A percentile compares a stretch with the other conserved stretches of the same genome.
These are phyloP conservation scores for Eucommia ulmoides DNA, from an alignment of 257 asterid genomes.

Conservation along the genomic window DNA sequence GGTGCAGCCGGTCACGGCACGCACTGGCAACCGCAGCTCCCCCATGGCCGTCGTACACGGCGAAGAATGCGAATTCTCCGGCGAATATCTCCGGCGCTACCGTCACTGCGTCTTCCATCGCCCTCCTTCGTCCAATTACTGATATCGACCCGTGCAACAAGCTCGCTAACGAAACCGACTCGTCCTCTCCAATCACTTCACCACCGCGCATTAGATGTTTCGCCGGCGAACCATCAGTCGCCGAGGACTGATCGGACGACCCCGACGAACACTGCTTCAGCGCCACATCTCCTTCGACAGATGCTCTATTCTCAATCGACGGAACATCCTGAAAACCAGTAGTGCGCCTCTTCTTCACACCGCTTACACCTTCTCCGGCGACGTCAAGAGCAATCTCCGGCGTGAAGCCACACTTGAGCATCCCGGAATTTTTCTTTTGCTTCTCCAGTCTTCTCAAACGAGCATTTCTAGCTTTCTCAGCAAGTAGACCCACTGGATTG, in stretches of 20 bases:
- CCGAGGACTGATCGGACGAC: not conserved
- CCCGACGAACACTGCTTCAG: not conserved
- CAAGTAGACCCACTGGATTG: no score
- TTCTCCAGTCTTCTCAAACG: no score
- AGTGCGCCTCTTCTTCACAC: no score
- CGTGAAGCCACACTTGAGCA: no score
- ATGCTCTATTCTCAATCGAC: no score
- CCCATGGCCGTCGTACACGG: slow-evolving; percentile 47
- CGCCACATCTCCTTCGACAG: not conserved
- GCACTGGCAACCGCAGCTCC: slow-evolving; percentile 28
- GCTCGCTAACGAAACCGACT: not conserved
- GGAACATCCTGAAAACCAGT: no score
- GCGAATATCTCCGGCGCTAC: slow-evolving; percentile 12
- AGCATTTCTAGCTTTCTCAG: no score
- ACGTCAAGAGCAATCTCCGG: no score
- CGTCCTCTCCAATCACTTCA: not conserved
- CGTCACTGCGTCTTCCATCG: slow-evolving; percentile 41
- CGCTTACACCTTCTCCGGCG: not conserved
- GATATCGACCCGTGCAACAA: slow-evolving; percentile 26
- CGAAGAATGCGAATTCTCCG: slow-evolving; percentile 33
- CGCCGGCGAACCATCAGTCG: not conserved
- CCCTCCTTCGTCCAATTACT: slow-evolving; percentile 47
- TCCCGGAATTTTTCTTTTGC: no score
- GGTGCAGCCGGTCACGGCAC: slow-evolving; percentile 38
- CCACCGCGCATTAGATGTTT: not conserved